Conservation (phyloP, 1,139 yeast species). For the Nakaseomyces delphensis region DNA sequence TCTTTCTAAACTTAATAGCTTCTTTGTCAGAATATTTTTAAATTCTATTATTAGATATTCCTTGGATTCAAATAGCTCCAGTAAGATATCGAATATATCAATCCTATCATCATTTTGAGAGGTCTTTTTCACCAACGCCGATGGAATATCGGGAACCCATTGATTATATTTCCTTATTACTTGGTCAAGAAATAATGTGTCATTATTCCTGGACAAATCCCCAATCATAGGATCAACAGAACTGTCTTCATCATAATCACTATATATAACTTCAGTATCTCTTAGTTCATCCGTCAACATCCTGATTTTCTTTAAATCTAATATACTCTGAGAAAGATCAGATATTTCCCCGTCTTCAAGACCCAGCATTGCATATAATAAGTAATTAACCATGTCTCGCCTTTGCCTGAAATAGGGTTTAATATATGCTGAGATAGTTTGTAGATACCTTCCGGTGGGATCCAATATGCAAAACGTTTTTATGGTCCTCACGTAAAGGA, state of each 20-base stretch:
- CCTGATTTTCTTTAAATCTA: conserved; percentile 12
- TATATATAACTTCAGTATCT: conserved; percentile 13
- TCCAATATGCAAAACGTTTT: conserved; percentile 69
- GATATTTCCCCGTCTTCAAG: conserved; percentile 30
- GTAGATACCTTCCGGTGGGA: conserved; percentile 58
- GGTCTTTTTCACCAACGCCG: background rate
- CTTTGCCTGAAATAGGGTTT: conserved; percentile 49
- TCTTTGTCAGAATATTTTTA: conserved; percentile 53
- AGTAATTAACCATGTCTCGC: conserved; percentile 59
- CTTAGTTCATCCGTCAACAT: conserved; percentile 10
- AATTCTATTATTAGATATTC: conserved; percentile 69
- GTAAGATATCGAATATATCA: conserved; percentile 65
- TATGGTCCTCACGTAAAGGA: conserved; percentile 63
- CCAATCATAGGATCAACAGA: conserved; percentile 3
- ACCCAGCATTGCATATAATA: conserved; percentile 66
- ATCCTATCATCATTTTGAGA: conserved; percentile 34
- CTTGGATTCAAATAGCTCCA: conserved; percentile 60
- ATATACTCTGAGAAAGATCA: conserved; percentile 29
- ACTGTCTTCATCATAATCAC: conserved; percentile 5
- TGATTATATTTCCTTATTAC: conserved; percentile 2
- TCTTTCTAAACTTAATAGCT: conserved; percentile 43
- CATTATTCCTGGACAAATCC: background rate
- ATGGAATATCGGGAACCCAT: conserved; percentile 4
- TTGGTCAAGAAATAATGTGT: background rate
- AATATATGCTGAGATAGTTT: conserved; percentile 20